phyloP scores from a whole-genome alignment of 2,329 filamentous ascomycete genomes.

The Neurospora sp. region DNA sequence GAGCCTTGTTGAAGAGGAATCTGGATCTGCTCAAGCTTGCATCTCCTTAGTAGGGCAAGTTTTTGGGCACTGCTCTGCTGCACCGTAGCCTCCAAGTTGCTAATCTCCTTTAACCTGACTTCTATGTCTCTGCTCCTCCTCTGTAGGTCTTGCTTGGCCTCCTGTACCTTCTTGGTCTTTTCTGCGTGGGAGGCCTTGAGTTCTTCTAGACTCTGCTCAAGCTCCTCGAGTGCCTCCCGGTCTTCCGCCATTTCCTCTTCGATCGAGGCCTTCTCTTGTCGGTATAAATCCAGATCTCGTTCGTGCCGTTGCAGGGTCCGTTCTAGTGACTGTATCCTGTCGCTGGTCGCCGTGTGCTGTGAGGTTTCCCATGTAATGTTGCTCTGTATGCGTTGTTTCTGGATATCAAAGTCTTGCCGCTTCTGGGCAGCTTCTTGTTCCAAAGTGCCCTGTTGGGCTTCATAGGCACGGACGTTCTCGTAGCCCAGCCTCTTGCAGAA shows the following conservation, averaged over 20 bases:
- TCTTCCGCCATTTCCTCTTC: constrained; percentile 63
- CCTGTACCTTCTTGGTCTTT: constrained; percentile 63
- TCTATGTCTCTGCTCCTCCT: constrained; percentile 82
- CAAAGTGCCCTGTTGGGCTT: constrained; percentile 82
- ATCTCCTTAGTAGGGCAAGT: constrained; percentile 75
- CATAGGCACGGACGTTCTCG: constrained; percentile 81
- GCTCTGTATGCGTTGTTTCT: constrained; percentile 64
- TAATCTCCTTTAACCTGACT: constrained; percentile 59
- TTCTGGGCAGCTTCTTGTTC: constrained; percentile 86
- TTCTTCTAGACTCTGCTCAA: constrained; percentile 62
- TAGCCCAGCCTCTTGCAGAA: constrained; percentile 89
- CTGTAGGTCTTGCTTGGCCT: constrained; percentile 69
- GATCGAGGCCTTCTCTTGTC: constrained; percentile 63
- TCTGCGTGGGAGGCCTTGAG: constrained; percentile 45
- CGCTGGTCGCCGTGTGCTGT: constrained; percentile 47
- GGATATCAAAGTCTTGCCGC: constrained; percentile 76
- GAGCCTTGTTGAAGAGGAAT: constrained; percentile 71
- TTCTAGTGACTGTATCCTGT: constrained; percentile 60
- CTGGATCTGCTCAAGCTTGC: constrained; percentile 87
- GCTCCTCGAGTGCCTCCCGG: constrained; percentile 64
- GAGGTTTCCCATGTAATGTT: constrained; percentile 48
- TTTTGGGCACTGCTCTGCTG: constrained; percentile 78
- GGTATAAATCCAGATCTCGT: constrained; percentile 59
- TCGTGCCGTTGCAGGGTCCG: constrained; percentile 57
- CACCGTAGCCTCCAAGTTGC: constrained; percentile 70